Conservation (phyloP, 768 basidiomycete species). For the Sporobolomyces pararoseus region DNA sequence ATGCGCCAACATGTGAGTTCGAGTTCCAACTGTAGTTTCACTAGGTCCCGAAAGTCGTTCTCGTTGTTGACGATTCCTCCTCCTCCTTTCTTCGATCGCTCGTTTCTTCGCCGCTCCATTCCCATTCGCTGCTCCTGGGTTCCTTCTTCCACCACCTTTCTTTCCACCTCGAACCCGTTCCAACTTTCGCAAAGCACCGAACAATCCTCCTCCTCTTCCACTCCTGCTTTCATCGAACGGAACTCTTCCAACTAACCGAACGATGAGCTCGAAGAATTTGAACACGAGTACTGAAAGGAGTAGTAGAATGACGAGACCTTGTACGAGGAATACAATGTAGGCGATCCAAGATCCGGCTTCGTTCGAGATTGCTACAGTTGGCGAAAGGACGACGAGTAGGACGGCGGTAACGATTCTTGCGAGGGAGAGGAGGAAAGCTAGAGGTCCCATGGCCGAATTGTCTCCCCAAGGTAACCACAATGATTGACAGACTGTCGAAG, state of each 20-base stretch:
- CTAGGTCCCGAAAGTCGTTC: constrained; percentile 15
- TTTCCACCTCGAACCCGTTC: constrained; percentile 43
- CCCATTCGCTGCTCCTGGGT: constrained; percentile 47
- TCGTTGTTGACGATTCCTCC: constrained; percentile 27
- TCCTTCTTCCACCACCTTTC: constrained; percentile 41
- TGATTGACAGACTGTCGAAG: constrained; percentile 71
- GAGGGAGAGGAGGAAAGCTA: constrained; percentile 77
- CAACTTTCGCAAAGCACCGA: constrained; percentile 72
- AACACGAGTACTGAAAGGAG: constrained; percentile 73
- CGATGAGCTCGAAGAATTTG: constrained; percentile 77
- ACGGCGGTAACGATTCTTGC: constrained; percentile 85
- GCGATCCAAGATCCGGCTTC: constrained; percentile 87
- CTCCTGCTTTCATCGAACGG: constrained; percentile 80
- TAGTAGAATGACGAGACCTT: constrained; percentile 74
- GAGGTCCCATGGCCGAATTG: constrained; percentile 92
- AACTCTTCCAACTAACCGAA: constrained; percentile 70
- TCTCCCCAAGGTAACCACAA: constrained; percentile 65
- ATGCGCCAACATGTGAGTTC: constrained; percentile 44
- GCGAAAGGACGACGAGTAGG: constrained; percentile 80
- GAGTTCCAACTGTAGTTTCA: constrained; percentile 33
- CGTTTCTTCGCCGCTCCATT: constrained; percentile 33
- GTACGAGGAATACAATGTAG: constrained; percentile 81
- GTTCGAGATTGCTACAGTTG: constrained; percentile 73
- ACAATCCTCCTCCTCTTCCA: constrained; percentile 76
- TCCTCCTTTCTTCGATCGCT: constrained; percentile 38